These are phyloP conservation scores for Mitragyna speciosa DNA, from an alignment of 257 asterid species.

Conservation along the genomic window DNA sequence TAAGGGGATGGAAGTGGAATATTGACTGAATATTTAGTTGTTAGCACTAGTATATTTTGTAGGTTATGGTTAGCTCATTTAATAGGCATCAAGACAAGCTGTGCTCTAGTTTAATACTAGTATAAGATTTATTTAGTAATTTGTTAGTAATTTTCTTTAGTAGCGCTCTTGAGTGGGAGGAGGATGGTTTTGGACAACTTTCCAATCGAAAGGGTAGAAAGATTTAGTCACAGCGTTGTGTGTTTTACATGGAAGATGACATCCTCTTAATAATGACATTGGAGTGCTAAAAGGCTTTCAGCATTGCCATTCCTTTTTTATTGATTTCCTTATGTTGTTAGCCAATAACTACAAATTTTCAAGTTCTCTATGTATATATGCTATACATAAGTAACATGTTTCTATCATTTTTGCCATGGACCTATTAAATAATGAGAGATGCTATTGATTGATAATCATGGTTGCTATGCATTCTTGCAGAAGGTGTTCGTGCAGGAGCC, in stretches of 20 bases:
- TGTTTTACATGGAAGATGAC: background rate
- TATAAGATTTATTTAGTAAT: no score
- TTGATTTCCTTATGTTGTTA: background rate
- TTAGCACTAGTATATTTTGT: no score
- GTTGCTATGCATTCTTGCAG: conserved; percentile 39
- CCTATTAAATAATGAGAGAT: background rate
- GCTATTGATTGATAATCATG: background rate
- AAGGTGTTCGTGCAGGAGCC: conserved; percentile 60
- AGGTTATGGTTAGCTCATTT: no score
- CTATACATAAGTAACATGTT: background rate
- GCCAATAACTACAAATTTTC: background rate
- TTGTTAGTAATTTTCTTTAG: no score
- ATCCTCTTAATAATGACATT: background rate
- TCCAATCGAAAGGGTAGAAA: background rate
- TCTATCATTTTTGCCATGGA: background rate
- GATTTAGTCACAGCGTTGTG: background rate
- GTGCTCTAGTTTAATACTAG: background rate
- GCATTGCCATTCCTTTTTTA: background rate
- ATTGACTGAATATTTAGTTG: background rate
- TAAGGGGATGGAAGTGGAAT: background rate
- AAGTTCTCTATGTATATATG: background rate
- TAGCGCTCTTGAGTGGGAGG: background rate
- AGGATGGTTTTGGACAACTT: background rate
- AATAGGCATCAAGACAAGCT: background rate
- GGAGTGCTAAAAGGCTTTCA: background rate